phyloP scores from a whole-genome alignment of 2,329 filamentous ascomycete genomes.

The Fonsecaea multimorphosa region DNA sequence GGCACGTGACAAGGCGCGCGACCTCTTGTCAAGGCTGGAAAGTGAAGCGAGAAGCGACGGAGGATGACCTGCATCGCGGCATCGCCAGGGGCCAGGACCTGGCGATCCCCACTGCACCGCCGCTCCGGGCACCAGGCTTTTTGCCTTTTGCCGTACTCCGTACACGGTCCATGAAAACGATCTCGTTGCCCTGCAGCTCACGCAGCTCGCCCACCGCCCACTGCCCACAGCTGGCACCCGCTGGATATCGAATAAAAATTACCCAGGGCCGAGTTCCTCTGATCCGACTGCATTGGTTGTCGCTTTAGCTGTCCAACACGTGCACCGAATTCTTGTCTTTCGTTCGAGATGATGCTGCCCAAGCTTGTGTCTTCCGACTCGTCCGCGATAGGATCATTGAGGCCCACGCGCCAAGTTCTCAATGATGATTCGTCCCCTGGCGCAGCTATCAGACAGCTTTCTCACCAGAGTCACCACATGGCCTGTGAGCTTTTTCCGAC shows the following conservation, averaged over 20 bases:
- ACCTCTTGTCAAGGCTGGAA: constrained; percentile 22
- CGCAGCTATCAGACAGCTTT: constrained; percentile 1
- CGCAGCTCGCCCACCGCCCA: too few relatives aligned
- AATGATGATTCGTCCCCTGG: constrained; percentile 24
- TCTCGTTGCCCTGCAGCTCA: constrained; percentile 12
- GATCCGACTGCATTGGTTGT: constrained; percentile 3
- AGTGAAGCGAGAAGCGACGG: constrained; percentile 18
- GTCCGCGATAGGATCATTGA: constrained; percentile 9
- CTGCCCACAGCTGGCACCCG: too few relatives aligned
- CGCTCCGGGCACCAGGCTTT: too few relatives aligned
- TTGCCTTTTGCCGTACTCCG: too few relatives aligned
- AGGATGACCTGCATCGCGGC: constrained; percentile 23
- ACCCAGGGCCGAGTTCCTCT: background rate
- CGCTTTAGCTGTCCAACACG: constrained; percentile 17
- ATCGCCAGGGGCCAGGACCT: background rate
- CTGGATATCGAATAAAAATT: background rate
- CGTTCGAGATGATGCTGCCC: constrained; percentile 24
- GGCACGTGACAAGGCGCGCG: constrained; percentile 29
- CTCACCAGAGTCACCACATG: constrained; percentile 11
- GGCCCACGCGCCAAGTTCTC: constrained; percentile 22
- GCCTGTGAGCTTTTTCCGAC: constrained; percentile 14
- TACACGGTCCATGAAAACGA: too few relatives aligned
- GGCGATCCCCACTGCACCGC: constrained; percentile 13
- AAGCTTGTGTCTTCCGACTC: constrained; percentile 8
- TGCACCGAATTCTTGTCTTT: constrained; percentile 17